Conservation (phyloP, 2,329 filamentous ascomycete genomes). For the Cryphonectria nitschkei region DNA sequence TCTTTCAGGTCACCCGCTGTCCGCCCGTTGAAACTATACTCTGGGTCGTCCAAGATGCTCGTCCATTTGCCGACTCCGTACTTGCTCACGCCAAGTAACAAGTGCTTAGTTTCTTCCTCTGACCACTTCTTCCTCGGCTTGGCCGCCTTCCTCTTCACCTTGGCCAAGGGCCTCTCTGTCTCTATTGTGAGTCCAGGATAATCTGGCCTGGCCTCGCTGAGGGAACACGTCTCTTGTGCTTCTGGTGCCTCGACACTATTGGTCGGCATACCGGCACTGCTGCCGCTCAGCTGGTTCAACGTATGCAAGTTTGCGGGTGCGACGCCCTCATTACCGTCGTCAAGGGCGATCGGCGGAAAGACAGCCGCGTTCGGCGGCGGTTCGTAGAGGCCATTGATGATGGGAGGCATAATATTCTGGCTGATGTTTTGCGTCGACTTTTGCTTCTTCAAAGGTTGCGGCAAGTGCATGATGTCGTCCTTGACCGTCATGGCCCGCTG, state of each 20-base stretch:
- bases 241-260: conserved; percentile 34
- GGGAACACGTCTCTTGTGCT: conserved; percentile 22
- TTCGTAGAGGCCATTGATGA: conserved; percentile 67
- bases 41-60: conserved; percentile 63
- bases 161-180: conserved; percentile 41
- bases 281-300: conserved; percentile 46
- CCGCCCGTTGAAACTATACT: conserved; percentile 64
- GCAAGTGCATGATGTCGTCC: conserved; percentile 66
- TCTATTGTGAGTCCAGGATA: conserved; percentile 33
- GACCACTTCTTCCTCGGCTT: conserved; percentile 67
- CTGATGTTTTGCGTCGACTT: conserved; percentile 58
- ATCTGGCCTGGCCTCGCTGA: conserved; percentile 14
- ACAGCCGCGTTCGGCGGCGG: conserved; percentile 63
- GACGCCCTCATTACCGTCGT: conserved; percentile 47
- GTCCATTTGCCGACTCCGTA: conserved; percentile 70
- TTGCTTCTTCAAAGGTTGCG: conserved; percentile 67
- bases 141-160: conserved; percentile 56
- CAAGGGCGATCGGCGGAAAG: conserved; percentile 67
- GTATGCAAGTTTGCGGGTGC: conserved; percentile 35
- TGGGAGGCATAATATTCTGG: conserved; percentile 61
- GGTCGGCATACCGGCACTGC: conserved; percentile 26
- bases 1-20: conserved; percentile 68
- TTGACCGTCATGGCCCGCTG: conserved; percentile 52
- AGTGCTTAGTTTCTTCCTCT: conserved; percentile 65
- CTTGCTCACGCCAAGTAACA: conserved; percentile 63